Evolutionary conservation across 2,329 filamentous ascomycete species (phyloP).

Genomic region (Ceratocystis alfenasii): DNA sequence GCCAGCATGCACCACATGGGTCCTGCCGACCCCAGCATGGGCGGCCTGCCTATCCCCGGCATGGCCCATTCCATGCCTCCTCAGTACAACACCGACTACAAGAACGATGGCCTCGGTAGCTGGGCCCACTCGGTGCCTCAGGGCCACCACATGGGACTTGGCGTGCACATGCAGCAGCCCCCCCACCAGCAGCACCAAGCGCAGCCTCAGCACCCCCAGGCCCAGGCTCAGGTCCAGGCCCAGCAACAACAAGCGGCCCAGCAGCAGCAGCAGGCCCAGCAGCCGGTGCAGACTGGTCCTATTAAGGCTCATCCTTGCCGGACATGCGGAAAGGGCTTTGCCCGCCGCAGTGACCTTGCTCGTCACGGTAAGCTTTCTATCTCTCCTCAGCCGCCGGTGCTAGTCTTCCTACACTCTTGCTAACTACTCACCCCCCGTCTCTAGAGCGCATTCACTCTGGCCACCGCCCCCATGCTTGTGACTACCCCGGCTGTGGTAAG

Average conservation of each 20-base stretch:
- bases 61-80: slow-evolving; percentile 21
- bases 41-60: slow-evolving; percentile 31
- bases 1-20: slow-evolving; percentile 36
- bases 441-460: slow-evolving; percentile 95
- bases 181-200: slow-evolving; percentile 29
- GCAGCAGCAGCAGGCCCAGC: slow-evolving; percentile 28
- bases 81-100: slow-evolving; percentile 23
- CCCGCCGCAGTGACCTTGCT: slow-evolving; percentile 82
- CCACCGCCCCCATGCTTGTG: slow-evolving; percentile 81
- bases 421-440: slow-evolving; percentile 24
- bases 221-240: slow-evolving; percentile 26
- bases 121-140: slow-evolving; percentile 17
- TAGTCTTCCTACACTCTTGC: slow-evolving; percentile 15
- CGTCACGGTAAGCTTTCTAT: slow-evolving; percentile 62
- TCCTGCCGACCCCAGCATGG: slow-evolving; percentile 34
- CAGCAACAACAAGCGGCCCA: slow-evolving; percentile 24
- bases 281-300: slow-evolving; percentile 26
- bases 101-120: slow-evolving; percentile 17
- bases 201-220: no score
- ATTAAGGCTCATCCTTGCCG: slow-evolving; percentile 74
- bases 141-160: slow-evolving; percentile 24
- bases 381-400: no score
- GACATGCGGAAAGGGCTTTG: slow-evolving; percentile 84
- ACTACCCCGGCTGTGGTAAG: slow-evolving; percentile 78
- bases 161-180: slow-evolving; percentile 28